A percentile compares a stretch with the other conserved stretches of the same genome.
phyloP scores from a whole-genome alignment of 306 rosid genomes.

The Comarum palustre region DNA sequence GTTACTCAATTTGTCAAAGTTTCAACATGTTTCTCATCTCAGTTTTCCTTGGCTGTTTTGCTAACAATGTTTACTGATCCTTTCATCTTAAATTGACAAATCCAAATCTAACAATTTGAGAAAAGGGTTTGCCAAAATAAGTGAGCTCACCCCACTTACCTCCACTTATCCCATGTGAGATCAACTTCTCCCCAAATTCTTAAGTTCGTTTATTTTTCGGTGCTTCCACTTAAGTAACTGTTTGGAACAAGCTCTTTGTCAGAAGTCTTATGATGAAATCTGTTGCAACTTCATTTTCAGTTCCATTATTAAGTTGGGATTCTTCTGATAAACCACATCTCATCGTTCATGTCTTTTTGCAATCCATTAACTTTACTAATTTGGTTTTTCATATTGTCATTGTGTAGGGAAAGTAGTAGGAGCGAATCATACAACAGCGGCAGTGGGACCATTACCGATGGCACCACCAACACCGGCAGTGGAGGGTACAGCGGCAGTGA shows the following conservation, averaged over 20 bases:
- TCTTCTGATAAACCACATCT: background rate
- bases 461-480: conserved; percentile 41
- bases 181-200: background rate
- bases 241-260: background rate
- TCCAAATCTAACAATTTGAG: background rate
- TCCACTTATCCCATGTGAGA: conserved; percentile 1
- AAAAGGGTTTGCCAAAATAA: conserved; percentile 11
- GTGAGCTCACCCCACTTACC: background rate
- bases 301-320: background rate
- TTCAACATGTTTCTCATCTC: background rate
- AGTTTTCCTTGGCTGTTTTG: background rate
- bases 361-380: background rate
- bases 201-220: background rate
- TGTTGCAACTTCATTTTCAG: background rate
- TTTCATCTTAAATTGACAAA: background rate
- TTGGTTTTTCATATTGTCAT: conserved; percentile 27
- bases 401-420: conserved; percentile 57
- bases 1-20: background rate
- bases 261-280: background rate
- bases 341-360: background rate
- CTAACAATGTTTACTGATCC: background rate
- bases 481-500: conserved; percentile 38
- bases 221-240: background rate
- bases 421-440: conserved; percentile 34
- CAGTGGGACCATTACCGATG: conserved; percentile 49